Conservation (phyloP, 345 rosid genomes). For the Citrus medica region DNA sequence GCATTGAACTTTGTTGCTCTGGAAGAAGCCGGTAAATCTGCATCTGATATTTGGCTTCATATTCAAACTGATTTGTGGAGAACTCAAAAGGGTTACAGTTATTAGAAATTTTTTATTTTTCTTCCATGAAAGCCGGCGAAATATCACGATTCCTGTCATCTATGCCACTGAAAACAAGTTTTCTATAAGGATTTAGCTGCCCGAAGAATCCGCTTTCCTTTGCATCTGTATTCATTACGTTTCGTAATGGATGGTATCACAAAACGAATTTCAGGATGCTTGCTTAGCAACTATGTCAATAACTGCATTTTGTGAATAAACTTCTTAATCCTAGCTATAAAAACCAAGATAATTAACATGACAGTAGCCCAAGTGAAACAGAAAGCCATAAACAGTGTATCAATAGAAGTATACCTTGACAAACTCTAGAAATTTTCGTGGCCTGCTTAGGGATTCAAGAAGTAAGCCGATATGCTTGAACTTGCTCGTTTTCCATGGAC, state of each 20-base stretch:
- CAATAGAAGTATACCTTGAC: neutral
- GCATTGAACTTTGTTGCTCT: too few species aligned
- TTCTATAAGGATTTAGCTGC: neutral
- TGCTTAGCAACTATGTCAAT: neutral
- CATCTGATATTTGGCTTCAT: neutral
- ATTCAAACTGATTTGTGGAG: neutral
- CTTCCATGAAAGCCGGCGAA: neutral
- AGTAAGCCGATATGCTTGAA: constrained; percentile 34
- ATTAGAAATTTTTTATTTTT: neutral
- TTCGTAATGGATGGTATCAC: neutral
- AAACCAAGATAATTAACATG: neutral
- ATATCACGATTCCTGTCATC: too few species aligned
- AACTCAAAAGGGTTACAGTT: neutral
- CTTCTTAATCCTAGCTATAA: neutral
- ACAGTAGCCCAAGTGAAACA: neutral
- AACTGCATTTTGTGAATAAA: neutral
- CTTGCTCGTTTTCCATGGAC: constrained; percentile 19
- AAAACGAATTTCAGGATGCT: neutral
- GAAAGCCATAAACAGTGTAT: neutral
- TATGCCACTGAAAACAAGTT: too few species aligned
- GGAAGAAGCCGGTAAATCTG: too few species aligned
- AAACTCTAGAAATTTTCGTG: neutral
- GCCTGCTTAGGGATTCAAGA: neutral
- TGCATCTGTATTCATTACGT: neutral
- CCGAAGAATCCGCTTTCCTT: too few species aligned